Evolutionary conservation across 2,329 filamentous ascomycete species (phyloP).

Genomic region (Cytospora piceicola): DNA sequence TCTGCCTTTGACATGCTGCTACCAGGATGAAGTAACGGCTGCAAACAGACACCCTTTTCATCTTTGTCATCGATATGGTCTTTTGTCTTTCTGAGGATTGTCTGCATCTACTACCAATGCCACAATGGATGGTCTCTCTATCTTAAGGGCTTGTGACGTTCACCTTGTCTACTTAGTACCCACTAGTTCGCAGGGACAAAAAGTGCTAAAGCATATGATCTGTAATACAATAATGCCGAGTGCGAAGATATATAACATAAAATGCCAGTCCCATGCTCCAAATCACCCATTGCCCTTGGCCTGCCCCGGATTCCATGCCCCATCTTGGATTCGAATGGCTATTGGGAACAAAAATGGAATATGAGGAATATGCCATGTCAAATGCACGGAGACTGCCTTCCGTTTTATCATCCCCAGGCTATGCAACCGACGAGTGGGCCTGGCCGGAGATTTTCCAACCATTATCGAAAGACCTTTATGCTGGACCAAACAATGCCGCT

Average conservation of each 20-base stretch:
- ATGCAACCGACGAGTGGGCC: constrained; percentile 26
- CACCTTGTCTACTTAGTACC: background rate
- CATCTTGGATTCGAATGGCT: background rate
- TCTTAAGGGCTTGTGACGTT: background rate
- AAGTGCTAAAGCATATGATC: background rate
- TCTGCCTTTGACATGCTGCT: background rate
- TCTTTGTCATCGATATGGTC: background rate
- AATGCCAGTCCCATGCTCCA: background rate
- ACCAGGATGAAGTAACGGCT: background rate
- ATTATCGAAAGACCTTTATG: background rate
- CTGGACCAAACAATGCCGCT: constrained; percentile 1
- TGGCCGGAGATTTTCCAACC: background rate
- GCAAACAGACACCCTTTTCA: too few species aligned
- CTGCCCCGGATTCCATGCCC: background rate
- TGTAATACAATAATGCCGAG: background rate
- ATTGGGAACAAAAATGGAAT: background rate
- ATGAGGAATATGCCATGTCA: constrained; percentile 15
- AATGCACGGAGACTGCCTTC: constrained; percentile 25
- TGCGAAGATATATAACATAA: background rate
- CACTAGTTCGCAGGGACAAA: background rate
- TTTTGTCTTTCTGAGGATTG: background rate
- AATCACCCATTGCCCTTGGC: background rate
- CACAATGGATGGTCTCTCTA: background rate
- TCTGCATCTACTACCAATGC: background rate
- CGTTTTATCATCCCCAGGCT: constrained; percentile 20